Conservation (phyloP, 306 rosid genomes). For the Prunus davidiana region DNA sequence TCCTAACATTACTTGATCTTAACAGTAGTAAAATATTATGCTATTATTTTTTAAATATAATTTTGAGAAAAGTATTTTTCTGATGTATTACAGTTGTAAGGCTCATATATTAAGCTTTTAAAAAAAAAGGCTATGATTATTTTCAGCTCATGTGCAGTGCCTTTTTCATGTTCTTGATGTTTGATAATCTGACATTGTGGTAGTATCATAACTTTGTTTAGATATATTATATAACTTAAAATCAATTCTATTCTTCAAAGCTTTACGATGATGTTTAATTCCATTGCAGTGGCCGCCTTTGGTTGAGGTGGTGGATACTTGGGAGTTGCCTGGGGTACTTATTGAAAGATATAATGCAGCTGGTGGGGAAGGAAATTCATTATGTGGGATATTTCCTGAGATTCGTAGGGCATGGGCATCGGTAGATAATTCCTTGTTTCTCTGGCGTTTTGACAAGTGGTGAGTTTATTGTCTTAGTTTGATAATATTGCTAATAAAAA, state of each 20-base stretch:
- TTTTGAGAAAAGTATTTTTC: background rate
- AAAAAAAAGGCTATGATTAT: background rate
- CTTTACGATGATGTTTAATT: conserved; percentile 16
- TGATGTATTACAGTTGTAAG: background rate
- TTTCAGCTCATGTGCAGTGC: background rate
- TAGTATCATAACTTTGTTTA: background rate
- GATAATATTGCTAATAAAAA: background rate
- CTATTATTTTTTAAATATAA: background rate
- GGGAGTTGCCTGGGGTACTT: conserved; percentile 91
- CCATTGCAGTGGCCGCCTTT: conserved; percentile 91
- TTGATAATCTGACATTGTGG: background rate
- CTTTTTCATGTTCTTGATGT: background rate
- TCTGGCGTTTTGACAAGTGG: conserved; percentile 99
- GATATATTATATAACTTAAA: background rate
- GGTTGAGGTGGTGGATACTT: conserved; percentile 76
- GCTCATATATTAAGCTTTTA: background rate
- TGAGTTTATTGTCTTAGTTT: conserved; percentile 31
- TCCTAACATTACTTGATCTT: background rate
- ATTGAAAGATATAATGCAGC: conserved; percentile 92
- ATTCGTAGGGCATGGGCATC: conserved; percentile 97
- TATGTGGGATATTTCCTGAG: conserved; percentile 95
- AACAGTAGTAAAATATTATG: background rate
- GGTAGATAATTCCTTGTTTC: conserved; percentile 86
- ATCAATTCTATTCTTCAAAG: background rate
- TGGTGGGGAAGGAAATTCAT: conserved; percentile 96